A percentile compares a stretch with the other conserved stretches of the same genome.
These are phyloP conservation scores for Termitomyces sp. DNA, from an alignment of 768 basidiomycete genomes.

Conservation along the genomic window DNA sequence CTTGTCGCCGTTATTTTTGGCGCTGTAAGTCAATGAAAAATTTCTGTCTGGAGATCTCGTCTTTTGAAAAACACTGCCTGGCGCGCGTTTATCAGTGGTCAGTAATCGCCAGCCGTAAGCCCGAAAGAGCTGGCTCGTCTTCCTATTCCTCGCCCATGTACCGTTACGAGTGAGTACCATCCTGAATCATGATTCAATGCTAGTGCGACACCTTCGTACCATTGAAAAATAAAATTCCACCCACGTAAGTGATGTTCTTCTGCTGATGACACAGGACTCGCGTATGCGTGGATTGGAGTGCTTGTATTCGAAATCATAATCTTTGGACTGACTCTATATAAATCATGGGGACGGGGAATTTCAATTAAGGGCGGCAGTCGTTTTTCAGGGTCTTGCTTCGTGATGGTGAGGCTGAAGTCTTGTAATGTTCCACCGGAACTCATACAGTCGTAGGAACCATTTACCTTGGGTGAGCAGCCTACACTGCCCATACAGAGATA, in stretches of 20 bases:
- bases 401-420: slow-evolving; percentile 33
- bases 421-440: not conserved
- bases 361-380: slow-evolving; percentile 10
- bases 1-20: too few relatives aligned
- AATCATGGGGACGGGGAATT: slow-evolving; percentile 20
- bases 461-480: not conserved
- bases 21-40: too few relatives aligned
- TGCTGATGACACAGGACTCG: not conserved
- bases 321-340: slow-evolving; percentile 32
- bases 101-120: not conserved
- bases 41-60: too few relatives aligned
- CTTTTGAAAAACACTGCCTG: too few relatives aligned
- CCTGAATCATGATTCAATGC: not conserved
- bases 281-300: not conserved
- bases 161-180: not conserved
- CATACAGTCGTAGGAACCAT: not conserved
- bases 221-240: not conserved
- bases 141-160: not conserved
- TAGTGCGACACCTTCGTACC: not conserved
- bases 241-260: not conserved
- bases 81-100: not conserved
- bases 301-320: not conserved
- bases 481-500: not conserved
- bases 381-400: slow-evolving; percentile 29
- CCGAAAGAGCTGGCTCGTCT: not conserved